Evolutionary conservation across 2,329 filamentous ascomycete genomes (phyloP).

Genomic region (Trichoderma sp.): DNA sequence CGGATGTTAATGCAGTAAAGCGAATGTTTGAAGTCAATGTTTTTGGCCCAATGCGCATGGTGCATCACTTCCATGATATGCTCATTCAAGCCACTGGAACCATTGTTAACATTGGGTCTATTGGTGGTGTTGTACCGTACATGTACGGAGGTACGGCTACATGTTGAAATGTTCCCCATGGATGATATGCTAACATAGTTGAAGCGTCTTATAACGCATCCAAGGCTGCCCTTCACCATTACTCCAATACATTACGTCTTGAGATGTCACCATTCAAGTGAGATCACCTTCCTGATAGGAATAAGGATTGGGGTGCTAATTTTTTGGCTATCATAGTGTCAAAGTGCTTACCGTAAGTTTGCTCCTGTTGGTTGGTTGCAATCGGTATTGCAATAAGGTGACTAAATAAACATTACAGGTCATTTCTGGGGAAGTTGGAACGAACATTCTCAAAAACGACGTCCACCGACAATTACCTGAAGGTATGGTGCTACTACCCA

Average conservation of each 20-base stretch:
- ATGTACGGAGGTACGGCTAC: conserved; percentile 20
- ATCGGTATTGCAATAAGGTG: neutral
- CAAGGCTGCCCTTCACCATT: conserved; percentile 27
- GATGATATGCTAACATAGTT: neutral
- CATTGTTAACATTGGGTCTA: conserved; percentile 28
- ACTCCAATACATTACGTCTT: conserved; percentile 23
- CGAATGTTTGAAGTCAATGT: conserved; percentile 43
- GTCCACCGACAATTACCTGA: neutral
- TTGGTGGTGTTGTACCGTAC: conserved; percentile 25
- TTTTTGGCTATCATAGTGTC: neutral
- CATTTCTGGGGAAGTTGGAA: conserved; percentile 20
- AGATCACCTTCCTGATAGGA: neutral
- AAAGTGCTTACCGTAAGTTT: conserved; percentile 4
- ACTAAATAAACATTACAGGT: neutral
- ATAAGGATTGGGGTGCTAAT: neutral
- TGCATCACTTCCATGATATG: conserved; percentile 23
- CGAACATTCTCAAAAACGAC: conserved; percentile 16
- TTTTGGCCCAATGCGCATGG: conserved; percentile 33
- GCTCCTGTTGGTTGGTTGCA: no score
- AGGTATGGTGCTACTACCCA: neutral
- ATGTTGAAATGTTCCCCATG: neutral
- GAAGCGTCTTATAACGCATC: conserved; percentile 24
- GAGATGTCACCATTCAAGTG: conserved; percentile 27
- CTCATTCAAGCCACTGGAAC: conserved; percentile 25
- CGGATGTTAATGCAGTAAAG: conserved; percentile 31